A percentile compares a stretch with the other conserved stretches of the same genome.
phyloP scores from a whole-genome alignment of 176 grass and related monocot genomes.

The Lolium multiflorum region DNA sequence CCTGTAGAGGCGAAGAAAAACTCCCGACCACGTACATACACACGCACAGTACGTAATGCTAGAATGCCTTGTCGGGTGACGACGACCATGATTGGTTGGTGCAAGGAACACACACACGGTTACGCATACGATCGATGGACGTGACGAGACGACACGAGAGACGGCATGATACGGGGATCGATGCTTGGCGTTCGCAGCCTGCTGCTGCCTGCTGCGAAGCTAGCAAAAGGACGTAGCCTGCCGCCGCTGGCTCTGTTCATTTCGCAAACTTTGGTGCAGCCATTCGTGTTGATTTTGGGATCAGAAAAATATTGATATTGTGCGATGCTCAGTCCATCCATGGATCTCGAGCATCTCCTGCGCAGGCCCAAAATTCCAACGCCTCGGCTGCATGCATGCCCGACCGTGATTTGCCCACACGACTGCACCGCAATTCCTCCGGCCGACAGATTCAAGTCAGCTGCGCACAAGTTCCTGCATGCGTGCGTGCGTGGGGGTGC shows the following conservation, averaged over 20 bases:
- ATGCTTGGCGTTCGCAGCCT: background rate
- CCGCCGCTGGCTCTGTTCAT: slow-evolving; percentile 27
- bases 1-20: slow-evolving; percentile 14
- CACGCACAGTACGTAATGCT: background rate
- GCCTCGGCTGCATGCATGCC: background rate
- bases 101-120: slow-evolving; percentile 15
- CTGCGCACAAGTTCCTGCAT: background rate
- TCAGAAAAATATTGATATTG: background rate
- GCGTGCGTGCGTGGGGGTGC: background rate
- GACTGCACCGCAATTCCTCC: slow-evolving; percentile 9
- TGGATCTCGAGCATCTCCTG: background rate
- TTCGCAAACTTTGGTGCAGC: slow-evolving; percentile 31
- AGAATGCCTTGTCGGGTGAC: background rate
- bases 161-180: slow-evolving; percentile 14
- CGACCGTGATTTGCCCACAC: slow-evolving; percentile 33
- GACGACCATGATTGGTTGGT: slow-evolving; percentile 31
- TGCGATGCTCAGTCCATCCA: background rate
- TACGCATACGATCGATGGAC: slow-evolving; percentile 7
- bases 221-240: background rate
- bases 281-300: background rate
- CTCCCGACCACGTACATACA: background rate
- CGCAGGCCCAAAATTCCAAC: slow-evolving; percentile 23
- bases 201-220: background rate
- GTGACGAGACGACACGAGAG: slow-evolving; percentile 38
- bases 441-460: background rate